These are phyloP conservation scores for Sorghum bicolor DNA, from an alignment of 176 grass and related monocot species.

Conservation along the genomic window DNA sequence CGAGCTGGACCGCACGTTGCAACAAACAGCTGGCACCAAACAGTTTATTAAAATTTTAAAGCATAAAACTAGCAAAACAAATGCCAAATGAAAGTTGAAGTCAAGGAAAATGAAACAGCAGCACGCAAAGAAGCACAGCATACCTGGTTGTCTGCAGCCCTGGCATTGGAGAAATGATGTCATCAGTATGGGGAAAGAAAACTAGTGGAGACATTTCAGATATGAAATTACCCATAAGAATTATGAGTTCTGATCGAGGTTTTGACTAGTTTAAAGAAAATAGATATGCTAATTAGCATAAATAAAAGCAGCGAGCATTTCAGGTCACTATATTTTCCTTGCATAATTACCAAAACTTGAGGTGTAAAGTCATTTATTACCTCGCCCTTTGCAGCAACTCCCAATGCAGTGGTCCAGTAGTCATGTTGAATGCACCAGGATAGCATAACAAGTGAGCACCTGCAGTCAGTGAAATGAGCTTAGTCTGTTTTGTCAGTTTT, in stretches of 20 bases:
- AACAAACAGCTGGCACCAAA: conserved; percentile 50
- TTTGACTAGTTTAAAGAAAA: background rate
- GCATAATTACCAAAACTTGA: background rate
- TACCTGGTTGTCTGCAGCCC: conserved; percentile 89
- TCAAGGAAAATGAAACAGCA: background rate
- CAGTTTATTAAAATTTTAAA: background rate
- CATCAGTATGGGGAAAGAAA: conserved; percentile 24
- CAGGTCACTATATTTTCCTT: background rate
- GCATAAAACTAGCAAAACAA: background rate
- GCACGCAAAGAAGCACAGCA: background rate
- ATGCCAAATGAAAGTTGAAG: background rate
- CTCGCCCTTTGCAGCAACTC: conserved; percentile 86
- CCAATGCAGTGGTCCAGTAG: conserved; percentile 95
- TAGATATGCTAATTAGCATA: too few relatives aligned
- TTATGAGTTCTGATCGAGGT: too few relatives aligned
- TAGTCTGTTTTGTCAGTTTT: background rate
- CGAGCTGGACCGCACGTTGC: conserved; percentile 85
- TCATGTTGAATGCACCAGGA: conserved; percentile 99
- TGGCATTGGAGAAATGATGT: conserved; percentile 11
- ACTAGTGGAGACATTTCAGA: conserved; percentile 9
- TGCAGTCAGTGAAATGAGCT: conserved; percentile 22
- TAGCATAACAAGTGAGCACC: conserved; percentile 95
- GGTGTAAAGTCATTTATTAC: background rate
- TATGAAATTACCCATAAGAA: background rate
- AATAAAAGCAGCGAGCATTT: background rate